Base-by-base conservation (phyloP, 306 rosid genomes). In the Cucumis sativus region DNA sequence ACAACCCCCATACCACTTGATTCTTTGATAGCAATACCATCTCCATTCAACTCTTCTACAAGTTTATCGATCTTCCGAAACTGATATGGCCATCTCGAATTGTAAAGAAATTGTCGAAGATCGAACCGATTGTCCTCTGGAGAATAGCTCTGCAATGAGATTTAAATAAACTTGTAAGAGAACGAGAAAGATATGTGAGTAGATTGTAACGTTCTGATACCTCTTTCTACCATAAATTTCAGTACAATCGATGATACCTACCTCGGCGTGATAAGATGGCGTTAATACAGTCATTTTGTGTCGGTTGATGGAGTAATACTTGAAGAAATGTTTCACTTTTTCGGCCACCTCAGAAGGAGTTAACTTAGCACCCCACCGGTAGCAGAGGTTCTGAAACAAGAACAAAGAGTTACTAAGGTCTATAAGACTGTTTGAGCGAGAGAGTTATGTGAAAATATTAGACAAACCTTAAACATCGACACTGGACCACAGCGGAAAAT, bases 211-310 rank as follows among this genome's bases (percentile, higher is more conserved):
- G 20, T 67, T 25, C 17, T 39, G 51, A 66, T 17, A 65, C 40
- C 40, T 61, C 64, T 60, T 35, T 64, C 15, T 64, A 35, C 47
- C 45, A 35, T 39, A 4, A 20, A 68, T 57, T 57, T 65, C 51
- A 25, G 11, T 51, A 45, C 63, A 58, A 57, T 41, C 9, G 6
- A 76, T 58, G 30, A 62, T 83, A 95, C 96, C 92, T 92, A 95
- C 97, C 96, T 95, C 98, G 17, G 97, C 98, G 45, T 95, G 98
- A 85, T 95, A 95, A 57, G 97, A 92, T 16, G 98, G 98, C 45
- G 97, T 92, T 82, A 90, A 54, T 12, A 87, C 91, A 1, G 97
- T 92, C 98, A 95, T 90, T 83, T 95, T 95, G 88, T 92, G 98
- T 33, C 97, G 86, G 75, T 92, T 92, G 47, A 95, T 90, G n/a